phyloP scores from a whole-genome alignment of 176 grass and related monocot species.

The Lolium multiflorum region DNA sequence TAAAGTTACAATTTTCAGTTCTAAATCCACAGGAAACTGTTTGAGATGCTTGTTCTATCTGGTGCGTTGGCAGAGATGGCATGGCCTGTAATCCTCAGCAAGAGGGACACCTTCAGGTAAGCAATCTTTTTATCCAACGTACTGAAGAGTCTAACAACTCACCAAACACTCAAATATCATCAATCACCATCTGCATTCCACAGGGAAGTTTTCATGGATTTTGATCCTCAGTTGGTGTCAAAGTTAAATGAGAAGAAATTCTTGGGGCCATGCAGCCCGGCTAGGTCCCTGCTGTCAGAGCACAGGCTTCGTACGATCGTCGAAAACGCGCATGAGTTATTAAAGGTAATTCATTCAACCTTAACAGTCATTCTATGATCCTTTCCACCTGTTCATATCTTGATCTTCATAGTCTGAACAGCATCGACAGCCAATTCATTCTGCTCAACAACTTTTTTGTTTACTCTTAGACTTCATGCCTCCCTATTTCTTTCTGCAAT shows the following conservation, averaged over 20 bases:
- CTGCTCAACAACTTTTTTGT: not conserved
- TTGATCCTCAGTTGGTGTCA: conserved; percentile 71
- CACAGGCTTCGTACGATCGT: conserved; percentile 75
- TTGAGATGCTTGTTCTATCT: conserved; percentile 90
- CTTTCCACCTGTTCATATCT: conserved; percentile 27
- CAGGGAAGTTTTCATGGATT: conserved; percentile 95
- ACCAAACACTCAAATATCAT: not conserved
- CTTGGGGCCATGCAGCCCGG: conserved; percentile 60
- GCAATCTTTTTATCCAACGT: not conserved
- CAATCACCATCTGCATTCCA: conserved; percentile 34
- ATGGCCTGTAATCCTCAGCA: conserved; percentile 91
- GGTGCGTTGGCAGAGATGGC: conserved; percentile 88
- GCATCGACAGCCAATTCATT: conserved; percentile 17
- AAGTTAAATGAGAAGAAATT: conserved; percentile 89
- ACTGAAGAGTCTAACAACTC: conserved; percentile 8
- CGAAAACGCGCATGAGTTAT: conserved; percentile 85
- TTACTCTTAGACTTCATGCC: conserved; percentile 24
- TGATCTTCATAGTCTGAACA: conserved; percentile 28
- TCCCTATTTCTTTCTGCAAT: not conserved
- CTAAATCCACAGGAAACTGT: conserved; percentile 74
- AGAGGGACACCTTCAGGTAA: conserved; percentile 91
- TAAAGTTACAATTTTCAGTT: conserved; percentile 54
- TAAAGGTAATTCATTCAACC: conserved; percentile 63
- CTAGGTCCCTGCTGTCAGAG: conserved; percentile 76
- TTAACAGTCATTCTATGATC: not conserved